Evolutionary conservation across 2,329 filamentous ascomycete genomes (phyloP).

Genomic region (Exophiala alcalophila): DNA sequence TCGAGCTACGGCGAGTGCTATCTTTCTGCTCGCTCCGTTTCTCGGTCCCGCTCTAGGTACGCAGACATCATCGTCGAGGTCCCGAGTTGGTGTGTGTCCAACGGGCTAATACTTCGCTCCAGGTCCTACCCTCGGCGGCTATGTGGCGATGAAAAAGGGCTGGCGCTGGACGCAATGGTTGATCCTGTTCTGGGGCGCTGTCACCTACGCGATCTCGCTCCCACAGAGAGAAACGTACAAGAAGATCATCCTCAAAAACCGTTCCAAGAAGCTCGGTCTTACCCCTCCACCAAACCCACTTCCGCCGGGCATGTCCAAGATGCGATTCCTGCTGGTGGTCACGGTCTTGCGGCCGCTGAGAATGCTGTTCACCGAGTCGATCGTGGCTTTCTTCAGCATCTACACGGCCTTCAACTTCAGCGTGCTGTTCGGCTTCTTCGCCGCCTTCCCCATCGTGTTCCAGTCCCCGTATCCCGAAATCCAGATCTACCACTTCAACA

Average conservation of each 20-base stretch:
- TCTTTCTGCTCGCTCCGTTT: constrained; percentile 60
- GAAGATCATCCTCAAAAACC: constrained; percentile 62
- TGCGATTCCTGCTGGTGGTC: constrained; percentile 39
- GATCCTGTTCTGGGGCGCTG: constrained; percentile 61
- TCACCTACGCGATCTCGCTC: constrained; percentile 60
- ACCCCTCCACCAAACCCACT: constrained; percentile 65
- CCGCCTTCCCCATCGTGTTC: constrained; percentile 80
- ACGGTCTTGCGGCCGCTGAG: constrained; percentile 55
- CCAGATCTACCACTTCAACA: constrained; percentile 62
- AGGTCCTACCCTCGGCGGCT: constrained; percentile 66
- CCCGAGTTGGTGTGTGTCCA: background rate
- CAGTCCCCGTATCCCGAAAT: constrained; percentile 40
- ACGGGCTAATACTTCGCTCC: background rate
- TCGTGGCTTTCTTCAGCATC: constrained; percentile 64
- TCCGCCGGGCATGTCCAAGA: constrained; percentile 55
- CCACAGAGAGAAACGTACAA: constrained; percentile 63
- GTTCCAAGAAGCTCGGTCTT: constrained; percentile 53
- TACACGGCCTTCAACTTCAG: constrained; percentile 76
- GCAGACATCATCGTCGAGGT: background rate
- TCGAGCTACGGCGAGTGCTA: constrained; percentile 57
- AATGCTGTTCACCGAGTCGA: constrained; percentile 66
- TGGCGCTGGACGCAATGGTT: constrained; percentile 71
- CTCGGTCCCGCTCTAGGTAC: constrained; percentile 59
- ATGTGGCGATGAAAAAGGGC: constrained; percentile 59
- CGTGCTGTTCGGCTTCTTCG: constrained; percentile 80